Evolutionary conservation across 371 early-diverging fungal species (phyloP), one percentile per base, ranked within the genome.

Genomic region (Syncephalastrum contaminatum): DNA sequence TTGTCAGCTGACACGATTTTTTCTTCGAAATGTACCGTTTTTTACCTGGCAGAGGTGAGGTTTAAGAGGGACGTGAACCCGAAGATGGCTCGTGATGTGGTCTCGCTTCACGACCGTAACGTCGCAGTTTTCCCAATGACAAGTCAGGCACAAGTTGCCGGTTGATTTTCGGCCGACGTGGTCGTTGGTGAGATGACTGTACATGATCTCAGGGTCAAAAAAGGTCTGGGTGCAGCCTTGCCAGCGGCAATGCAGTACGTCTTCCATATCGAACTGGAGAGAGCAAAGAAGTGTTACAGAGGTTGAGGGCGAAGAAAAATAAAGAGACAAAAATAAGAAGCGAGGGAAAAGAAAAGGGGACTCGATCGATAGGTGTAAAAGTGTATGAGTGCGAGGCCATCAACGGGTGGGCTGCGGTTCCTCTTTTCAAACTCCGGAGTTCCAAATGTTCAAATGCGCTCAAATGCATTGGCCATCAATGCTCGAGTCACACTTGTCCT

Each of bases 81-180:
- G 80, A 51, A 96, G 67, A 64, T 97, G 97, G 18, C 91, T 91
- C 14, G 95, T 96, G 54, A 96, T 89, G 66, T 97, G 97, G 74
- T 97, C 96, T 63, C 97, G 74, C 75, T 96, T 97, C 22, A 81
- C 69, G 18, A 88, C 86, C 22, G 74, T 73, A 27, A 87, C 82
- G 30, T 73, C 69, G 75, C 97, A 96, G 45, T 79, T 83, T 19
- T 86, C 88, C 96, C 96, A 97, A 53, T 84, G 83, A 69, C 97
- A 97, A 44, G 77, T 80, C 21, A 96, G 82, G 54, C 92, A 92
- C 30, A 96, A 79, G 66, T 93, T 95, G 60, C 90, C 86, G 21
- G 88, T 88, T 5, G 88, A 80, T 67, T 93, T 94, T 59, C 95
- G 80, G 14, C 96, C 96, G 43, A 97, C 86, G 67, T 97, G 97